A percentile compares a stretch with the other conserved stretches of the same genome.
These are phyloP conservation scores for Chlorella sp. DNA, from an alignment of 139 green algal genomes.

Conservation along the genomic window DNA sequence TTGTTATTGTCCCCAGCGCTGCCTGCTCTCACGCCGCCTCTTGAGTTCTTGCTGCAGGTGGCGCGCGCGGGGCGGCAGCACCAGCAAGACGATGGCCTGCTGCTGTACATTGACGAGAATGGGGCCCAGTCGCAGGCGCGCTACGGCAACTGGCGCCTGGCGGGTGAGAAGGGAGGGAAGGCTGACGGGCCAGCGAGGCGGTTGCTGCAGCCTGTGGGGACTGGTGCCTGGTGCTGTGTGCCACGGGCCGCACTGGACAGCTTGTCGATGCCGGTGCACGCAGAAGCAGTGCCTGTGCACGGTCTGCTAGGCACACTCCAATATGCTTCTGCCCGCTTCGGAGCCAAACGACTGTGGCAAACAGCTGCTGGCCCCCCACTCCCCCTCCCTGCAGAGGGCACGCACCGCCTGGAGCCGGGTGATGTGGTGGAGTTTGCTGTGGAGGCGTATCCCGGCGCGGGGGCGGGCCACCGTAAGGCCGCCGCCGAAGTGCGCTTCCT, in stretches of 20 bases:
- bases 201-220: too few relatives aligned
- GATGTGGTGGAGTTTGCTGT: constrained; percentile 54
- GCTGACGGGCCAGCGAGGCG: too few relatives aligned
- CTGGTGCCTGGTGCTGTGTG: not conserved
- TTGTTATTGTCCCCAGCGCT: too few relatives aligned
- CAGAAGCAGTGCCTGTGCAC: too few relatives aligned
- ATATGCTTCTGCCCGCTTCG: too few relatives aligned
- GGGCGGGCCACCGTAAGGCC: constrained; percentile 14
- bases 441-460: not conserved
- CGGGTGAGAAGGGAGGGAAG: not conserved
- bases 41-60: too few relatives aligned
- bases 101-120: constrained; percentile 38
- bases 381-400: too few relatives aligned
- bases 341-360: too few relatives aligned
- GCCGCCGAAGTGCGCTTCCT: constrained; percentile 31
- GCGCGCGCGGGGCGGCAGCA: constrained; percentile 14
- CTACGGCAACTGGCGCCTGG: constrained; percentile 33
- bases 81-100: constrained; percentile 42
- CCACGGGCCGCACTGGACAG: not conserved
- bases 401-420: constrained; percentile 15
- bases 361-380: too few relatives aligned
- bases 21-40: too few relatives aligned
- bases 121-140: constrained; percentile 40
- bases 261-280: not conserved
- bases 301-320: too few relatives aligned